Evolutionary conservation across 1,139 yeast species (phyloP).

Genomic region (Yamadazyma mexicana): DNA sequence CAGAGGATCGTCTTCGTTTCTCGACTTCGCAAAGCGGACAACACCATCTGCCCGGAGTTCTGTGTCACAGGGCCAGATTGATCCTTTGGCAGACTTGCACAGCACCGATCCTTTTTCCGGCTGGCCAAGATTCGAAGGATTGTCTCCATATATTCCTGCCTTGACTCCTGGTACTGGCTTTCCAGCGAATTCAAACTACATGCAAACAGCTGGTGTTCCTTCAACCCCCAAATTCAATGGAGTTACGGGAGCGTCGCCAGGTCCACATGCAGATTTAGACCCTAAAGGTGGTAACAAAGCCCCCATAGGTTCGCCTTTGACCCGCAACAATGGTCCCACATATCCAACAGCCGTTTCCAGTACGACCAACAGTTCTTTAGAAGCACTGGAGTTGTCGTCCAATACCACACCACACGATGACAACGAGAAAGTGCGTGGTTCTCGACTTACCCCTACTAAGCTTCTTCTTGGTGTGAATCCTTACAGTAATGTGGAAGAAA

Average conservation of each 20-base stretch:
- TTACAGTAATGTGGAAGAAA: slow-evolving; percentile 22
- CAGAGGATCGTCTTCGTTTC: neutral
- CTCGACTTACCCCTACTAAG: neutral
- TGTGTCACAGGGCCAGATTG: neutral
- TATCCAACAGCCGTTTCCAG: too few relatives aligned
- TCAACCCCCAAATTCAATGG: too few relatives aligned
- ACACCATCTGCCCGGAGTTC: neutral
- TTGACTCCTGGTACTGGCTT: neutral
- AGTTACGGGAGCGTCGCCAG: too few relatives aligned
- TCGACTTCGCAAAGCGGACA: neutral
- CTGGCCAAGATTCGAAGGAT: neutral
- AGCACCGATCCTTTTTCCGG: neutral
- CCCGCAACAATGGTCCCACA: too few relatives aligned
- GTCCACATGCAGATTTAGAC: too few relatives aligned
- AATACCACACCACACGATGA: too few relatives aligned
- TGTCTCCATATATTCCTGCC: neutral
- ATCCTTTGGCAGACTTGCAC: neutral
- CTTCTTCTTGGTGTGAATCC: slow-evolving; percentile 21
- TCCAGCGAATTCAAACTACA: neutral
- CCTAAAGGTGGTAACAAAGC: too few relatives aligned
- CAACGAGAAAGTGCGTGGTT: too few relatives aligned
- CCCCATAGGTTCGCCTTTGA: too few relatives aligned
- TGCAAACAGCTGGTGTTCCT: too few relatives aligned
- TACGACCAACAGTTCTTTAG: too few relatives aligned
- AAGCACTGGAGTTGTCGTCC: too few relatives aligned